Base-by-base conservation (phyloP, 805 yeast species). In the Candida morakotiae region DNA sequence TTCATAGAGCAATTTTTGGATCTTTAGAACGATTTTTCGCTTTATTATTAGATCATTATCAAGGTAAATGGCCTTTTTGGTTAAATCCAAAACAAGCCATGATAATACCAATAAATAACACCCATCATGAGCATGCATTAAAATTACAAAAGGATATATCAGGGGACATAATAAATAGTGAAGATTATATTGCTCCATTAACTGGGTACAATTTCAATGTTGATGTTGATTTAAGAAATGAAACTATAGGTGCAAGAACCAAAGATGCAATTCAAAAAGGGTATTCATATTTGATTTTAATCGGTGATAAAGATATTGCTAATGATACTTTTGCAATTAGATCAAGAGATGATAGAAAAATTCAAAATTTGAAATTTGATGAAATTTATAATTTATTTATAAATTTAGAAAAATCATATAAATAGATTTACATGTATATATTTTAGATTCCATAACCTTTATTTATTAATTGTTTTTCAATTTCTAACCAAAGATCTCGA, bases 1-100 rank as follows among this genome's bases (percentile, higher is more conserved):
- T 93, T 21, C 98, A 93, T 55, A 71, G 98, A 39, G 98, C 98
- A 0, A 87, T 91, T 2, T 87, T 87, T 56, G 98, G 98, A 0
- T 88, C 97, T 0, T 70, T 93, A 7, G 98, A 93, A 58, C 71
- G 98, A 51, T 93, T 93, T 54, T 64, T 93, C 62, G 96, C 98
- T 1, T 75, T 93, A 41, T 66, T 93, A 42, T 79, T 93, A 36
- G 98, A 93, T 56, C 94, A 89, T 46, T 87, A 80, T 56, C 76
- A 77, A 39, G 98, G 98, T 0, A 81, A 82, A 48, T 93, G 98
- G 98, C 98, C 98, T 8, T 88, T 93, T 56, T 93, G 98, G 98
- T 55, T 93, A 30, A 87, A 83, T 45, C 97, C 98, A 5, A 72
- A 94, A 44, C 98, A 93, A 56, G 93, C 91, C 0, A 70, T 84